Conservation (phyloP, 352 stramenopile genomes). For the Phytophthora agathidicida region DNA sequence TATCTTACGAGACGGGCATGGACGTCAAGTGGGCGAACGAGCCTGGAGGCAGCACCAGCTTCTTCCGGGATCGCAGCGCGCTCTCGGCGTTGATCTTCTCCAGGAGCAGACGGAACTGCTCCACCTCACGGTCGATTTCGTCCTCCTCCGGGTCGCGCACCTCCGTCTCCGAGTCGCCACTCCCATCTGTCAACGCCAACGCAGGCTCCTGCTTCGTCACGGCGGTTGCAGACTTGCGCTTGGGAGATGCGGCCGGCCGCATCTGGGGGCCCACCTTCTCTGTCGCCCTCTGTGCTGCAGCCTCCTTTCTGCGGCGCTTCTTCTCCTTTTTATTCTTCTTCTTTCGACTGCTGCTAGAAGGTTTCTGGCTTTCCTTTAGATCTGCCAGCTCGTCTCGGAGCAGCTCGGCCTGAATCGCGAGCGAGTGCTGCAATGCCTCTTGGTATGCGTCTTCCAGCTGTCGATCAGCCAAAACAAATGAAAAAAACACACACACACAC, state of each 20-base stretch:
- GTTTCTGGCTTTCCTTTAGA: slow-evolving; percentile 66
- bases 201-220: slow-evolving; percentile 11
- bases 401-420: slow-evolving; percentile 75
- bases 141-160: slow-evolving; percentile 46
- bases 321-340: slow-evolving; percentile 86
- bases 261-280: slow-evolving; percentile 17
- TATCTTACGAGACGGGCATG: slow-evolving; percentile 39
- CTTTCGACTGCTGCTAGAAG: slow-evolving; percentile 46
- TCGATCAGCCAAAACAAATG: slow-evolving; percentile 10
- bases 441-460: slow-evolving; percentile 81
- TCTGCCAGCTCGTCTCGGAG: slow-evolving; percentile 77
- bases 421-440: slow-evolving; percentile 76
- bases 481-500: no score
- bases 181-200: slow-evolving; percentile 21
- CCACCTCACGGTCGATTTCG: slow-evolving; percentile 76
- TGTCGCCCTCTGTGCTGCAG: slow-evolving; percentile 37
- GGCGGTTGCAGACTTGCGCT: slow-evolving; percentile 7
- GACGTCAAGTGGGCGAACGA: slow-evolving; percentile 50
- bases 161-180: slow-evolving; percentile 36
- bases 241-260: slow-evolving; percentile 5
- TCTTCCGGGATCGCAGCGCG: slow-evolving; percentile 58
- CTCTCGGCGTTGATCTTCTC: slow-evolving; percentile 75
- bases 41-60: slow-evolving; percentile 74
- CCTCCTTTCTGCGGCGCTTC: slow-evolving; percentile 75
- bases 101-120: slow-evolving; percentile 72